Base-by-base conservation (phyloP, 176 grass and related monocot genomes). In the Eleusine coracana region DNA sequence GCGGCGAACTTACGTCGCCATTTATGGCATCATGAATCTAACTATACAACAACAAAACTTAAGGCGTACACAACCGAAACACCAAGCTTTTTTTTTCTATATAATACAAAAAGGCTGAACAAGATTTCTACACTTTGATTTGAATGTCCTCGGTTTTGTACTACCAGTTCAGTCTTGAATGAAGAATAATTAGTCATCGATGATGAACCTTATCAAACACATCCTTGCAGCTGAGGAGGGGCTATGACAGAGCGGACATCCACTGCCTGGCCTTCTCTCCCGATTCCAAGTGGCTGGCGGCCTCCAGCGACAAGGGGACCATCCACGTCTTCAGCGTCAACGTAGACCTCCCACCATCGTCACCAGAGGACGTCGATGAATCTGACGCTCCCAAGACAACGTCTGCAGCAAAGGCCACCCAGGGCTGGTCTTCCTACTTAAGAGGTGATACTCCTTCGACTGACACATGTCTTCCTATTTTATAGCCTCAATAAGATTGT, bases 281-380 rank as follows among this genome's bases (percentile, higher is more conserved):
- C 3, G 87, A 92, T 15, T 87, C 89, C 70, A 91, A 87, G 84
- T 94, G 89, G 89, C 38, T 97, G n/a, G 92, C 78, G 0, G 90
- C 90, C 46, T 89, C 92, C 14, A 97, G 94, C 59, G 86, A 92
- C 85, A 97, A 92, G 65, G 92, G 85, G 14, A 97, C 94, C 1
- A 86, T 97, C 10, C 94, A 97, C 50, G 88, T 97, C n/a, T 97
- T 97, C 59, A 82, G 18, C 31, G 55, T 97, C 56, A 85, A 83
- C 14, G 62, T 90, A 42, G 83, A 87, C 77, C 51, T 84, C 7
- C 16, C 87, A 25, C 56, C 56, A n/a, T 25, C 66, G 46, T 62
- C 73, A 37, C 46, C 68, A 12, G 81, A 85, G 62, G 76, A 87
- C 37, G 27, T 10, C 58, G 31, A 76, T 40, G 67, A 73, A 37